phyloP scores from a whole-genome alignment of 768 basidiomycete genomes.

The Glaciozyma antarctica region DNA sequence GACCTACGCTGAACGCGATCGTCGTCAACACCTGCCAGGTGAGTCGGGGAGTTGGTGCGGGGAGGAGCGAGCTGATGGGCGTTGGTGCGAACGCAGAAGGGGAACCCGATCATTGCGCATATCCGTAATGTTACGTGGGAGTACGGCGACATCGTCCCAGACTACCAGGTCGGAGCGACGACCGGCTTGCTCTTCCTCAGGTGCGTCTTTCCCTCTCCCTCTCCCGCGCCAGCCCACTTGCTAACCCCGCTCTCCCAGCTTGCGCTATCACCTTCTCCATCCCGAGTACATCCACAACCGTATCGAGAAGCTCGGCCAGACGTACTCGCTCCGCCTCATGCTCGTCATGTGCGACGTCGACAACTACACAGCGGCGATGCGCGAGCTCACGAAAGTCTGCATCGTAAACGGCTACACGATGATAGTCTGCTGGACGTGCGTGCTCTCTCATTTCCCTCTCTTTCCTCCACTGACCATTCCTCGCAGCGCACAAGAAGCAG shows the following conservation, averaged over 20 bases:
- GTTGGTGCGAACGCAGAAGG: conserved; percentile 33
- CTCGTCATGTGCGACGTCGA: conserved; percentile 85
- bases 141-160: conserved; percentile 83
- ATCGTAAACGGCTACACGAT: conserved; percentile 87
- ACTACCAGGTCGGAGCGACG: conserved; percentile 91
- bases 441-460: conserved; percentile 8
- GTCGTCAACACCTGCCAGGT: conserved; percentile 26
- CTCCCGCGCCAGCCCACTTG: neutral
- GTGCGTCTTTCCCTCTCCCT: conserved; percentile 40
- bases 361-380: conserved; percentile 82
- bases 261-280: conserved; percentile 90
- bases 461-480: neutral
- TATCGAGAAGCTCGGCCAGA: conserved; percentile 71
- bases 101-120: conserved; percentile 78
- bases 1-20: conserved; percentile 20
- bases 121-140: conserved; percentile 86
- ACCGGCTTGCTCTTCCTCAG: conserved; percentile 87
- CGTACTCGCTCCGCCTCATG: conserved; percentile 73
- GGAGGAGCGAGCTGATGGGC: neutral
- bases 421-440: conserved; percentile 83
- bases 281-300: conserved; percentile 92
- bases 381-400: conserved; percentile 78
- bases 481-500: conserved; percentile 78
- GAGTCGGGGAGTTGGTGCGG: neutral
- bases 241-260: conserved; percentile 44